phyloP scores from a whole-genome alignment of 768 basidiomycete genomes.

The Tricholomella constricta region DNA sequence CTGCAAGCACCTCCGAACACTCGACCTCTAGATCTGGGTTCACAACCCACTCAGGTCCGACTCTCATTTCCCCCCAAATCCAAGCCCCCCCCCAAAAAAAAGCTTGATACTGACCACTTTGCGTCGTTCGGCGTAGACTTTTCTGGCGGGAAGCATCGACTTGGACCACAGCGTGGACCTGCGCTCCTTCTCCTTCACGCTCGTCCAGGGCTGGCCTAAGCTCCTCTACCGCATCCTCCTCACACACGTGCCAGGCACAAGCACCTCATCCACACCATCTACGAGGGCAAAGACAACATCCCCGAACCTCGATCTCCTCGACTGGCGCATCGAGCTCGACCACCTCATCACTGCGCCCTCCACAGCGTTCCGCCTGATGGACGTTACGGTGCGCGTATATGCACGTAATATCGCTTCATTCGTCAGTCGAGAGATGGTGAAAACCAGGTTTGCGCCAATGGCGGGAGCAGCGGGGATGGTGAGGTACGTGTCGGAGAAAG shows the following conservation, averaged over 20 bases:
- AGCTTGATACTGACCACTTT: not conserved
- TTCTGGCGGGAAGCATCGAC: slow-evolving; percentile 8
- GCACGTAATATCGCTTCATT: slow-evolving; percentile 11
- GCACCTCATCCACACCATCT: slow-evolving; percentile 9
- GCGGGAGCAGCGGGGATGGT: slow-evolving; percentile 13
- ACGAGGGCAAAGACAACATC: slow-evolving; percentile 15
- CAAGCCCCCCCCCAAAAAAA: not conserved
- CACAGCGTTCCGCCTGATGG: slow-evolving; percentile 11
- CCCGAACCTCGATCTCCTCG: slow-evolving; percentile 16
- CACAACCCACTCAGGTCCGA: slow-evolving; percentile 9
- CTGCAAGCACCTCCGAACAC: slow-evolving; percentile 16
- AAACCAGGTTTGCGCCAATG: slow-evolving; percentile 10
- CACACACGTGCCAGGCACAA: slow-evolving; percentile 7
- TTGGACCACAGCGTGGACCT: slow-evolving; percentile 12
- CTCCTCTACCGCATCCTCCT: slow-evolving; percentile 10
- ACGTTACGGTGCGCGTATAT: slow-evolving; percentile 13
- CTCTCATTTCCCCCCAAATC: not conserved
- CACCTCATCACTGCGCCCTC: slow-evolving; percentile 1
- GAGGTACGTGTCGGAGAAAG: slow-evolving; percentile 11
- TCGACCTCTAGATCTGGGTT: slow-evolving; percentile 17
- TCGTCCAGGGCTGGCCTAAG: slow-evolving; percentile 17
- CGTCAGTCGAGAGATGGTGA: slow-evolving; percentile 9
- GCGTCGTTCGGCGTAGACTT: no score
- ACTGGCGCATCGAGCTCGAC: slow-evolving; percentile 17
- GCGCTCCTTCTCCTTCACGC: slow-evolving; percentile 18